A percentile compares a stretch with the other conserved stretches of the same genome.
These are phyloP conservation scores for Aspergillus pseudoterreus DNA, from an alignment of 2,329 filamentous ascomycete species.

Conservation along the genomic window DNA sequence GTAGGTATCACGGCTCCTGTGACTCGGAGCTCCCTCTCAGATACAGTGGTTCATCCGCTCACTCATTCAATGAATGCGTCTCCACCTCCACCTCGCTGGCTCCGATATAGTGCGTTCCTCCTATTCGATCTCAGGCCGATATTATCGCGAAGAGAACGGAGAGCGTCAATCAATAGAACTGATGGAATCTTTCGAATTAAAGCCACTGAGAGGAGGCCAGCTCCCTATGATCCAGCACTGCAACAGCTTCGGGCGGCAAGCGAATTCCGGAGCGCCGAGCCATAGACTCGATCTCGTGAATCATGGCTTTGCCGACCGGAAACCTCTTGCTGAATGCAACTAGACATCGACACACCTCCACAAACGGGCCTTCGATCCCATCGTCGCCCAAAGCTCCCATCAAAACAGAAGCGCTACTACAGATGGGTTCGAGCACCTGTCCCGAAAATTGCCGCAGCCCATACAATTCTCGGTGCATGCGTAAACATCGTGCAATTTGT, in stretches of 20 bases:
- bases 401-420: slow-evolving; percentile 20
- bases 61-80: too few species aligned
- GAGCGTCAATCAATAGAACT: background rate
- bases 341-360: slow-evolving; percentile 25
- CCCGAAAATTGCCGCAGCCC: slow-evolving; percentile 27
- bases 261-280: slow-evolving; percentile 10
- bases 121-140: background rate
- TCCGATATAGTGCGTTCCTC: too few species aligned
- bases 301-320: slow-evolving; percentile 17
- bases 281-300: slow-evolving; percentile 19
- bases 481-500: slow-evolving; percentile 25
- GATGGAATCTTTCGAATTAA: background rate
- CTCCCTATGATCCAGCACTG: slow-evolving; percentile 17
- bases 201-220: slow-evolving; percentile 12
- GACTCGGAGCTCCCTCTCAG: too few species aligned
- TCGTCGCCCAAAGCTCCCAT: slow-evolving; percentile 19
- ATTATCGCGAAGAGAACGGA: background rate
- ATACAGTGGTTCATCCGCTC: too few species aligned
- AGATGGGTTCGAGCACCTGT: slow-evolving; percentile 23
- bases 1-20: too few species aligned
- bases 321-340: slow-evolving; percentile 23
- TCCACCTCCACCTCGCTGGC: too few species aligned
- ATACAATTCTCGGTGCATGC: slow-evolving; percentile 24
- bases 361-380: slow-evolving; percentile 21
- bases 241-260: slow-evolving; percentile 21